phyloP scores from a whole-genome alignment of 2,329 filamentous ascomycete species.

The Calonectria ilicicola region DNA sequence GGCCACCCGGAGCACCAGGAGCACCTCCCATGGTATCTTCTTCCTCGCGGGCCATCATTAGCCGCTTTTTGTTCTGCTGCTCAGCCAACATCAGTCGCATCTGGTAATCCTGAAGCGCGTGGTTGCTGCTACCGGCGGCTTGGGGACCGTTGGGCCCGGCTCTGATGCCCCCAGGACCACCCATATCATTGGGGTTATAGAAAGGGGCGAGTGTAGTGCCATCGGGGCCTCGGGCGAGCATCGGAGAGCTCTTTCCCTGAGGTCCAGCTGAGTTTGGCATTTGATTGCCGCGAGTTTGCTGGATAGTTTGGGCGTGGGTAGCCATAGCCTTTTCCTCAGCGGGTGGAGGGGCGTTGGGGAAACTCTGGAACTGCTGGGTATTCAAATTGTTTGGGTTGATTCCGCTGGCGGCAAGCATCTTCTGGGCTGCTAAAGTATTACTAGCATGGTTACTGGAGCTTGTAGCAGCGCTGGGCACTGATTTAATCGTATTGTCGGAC shows the following conservation, averaged over 20 bases:
- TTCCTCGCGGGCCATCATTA: slow-evolving; percentile 84
- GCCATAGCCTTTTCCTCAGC: slow-evolving; percentile 87
- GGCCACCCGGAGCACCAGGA: too few species aligned
- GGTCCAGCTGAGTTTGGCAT: slow-evolving; percentile 80
- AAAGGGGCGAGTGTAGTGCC: slow-evolving; percentile 66
- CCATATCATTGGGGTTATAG: slow-evolving; percentile 75
- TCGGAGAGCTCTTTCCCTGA: slow-evolving; percentile 82
- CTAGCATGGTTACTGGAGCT: too few species aligned
- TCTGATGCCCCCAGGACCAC: slow-evolving; percentile 69
- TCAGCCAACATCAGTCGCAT: slow-evolving; percentile 89
- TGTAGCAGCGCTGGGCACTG: too few species aligned
- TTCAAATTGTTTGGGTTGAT: slow-evolving; percentile 82
- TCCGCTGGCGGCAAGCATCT: slow-evolving; percentile 75
- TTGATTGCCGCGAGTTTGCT: slow-evolving; percentile 82
- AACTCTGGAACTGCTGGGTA: slow-evolving; percentile 79
- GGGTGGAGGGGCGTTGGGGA: slow-evolving; percentile 65
- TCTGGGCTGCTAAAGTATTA: slow-evolving; percentile 64
- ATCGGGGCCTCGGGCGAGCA: slow-evolving; percentile 82
- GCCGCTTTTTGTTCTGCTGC: slow-evolving; percentile 86
- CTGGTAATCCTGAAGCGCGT: slow-evolving; percentile 86
- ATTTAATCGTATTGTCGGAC: too few species aligned
- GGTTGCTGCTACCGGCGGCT: slow-evolving; percentile 65
- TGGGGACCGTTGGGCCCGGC: slow-evolving; percentile 61
- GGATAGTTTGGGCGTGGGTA: slow-evolving; percentile 86
- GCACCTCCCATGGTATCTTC: slow-evolving; percentile 65